These are phyloP conservation scores for Phytophthora pluvialis DNA, from an alignment of 352 stramenopile species.

Conservation along the genomic window DNA sequence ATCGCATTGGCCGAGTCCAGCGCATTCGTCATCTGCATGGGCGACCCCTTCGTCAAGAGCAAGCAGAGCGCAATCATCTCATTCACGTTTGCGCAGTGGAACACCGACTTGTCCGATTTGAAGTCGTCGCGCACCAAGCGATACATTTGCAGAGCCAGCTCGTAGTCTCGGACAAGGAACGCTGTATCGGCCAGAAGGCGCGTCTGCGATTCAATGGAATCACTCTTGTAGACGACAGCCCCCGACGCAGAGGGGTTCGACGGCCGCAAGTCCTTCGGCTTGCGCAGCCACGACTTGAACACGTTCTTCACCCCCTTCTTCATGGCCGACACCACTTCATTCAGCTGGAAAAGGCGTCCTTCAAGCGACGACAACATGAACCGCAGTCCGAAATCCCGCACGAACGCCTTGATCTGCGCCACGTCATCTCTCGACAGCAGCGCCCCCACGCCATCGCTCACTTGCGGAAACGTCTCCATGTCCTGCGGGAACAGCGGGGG, in stretches of 20 bases:
- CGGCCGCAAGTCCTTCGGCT: conserved; percentile 77
- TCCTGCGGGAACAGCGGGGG: conserved; percentile 50
- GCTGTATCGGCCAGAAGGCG: conserved; percentile 89
- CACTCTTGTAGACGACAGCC: conserved; percentile 67
- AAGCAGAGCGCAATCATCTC: conserved; percentile 90
- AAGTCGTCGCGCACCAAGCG: conserved; percentile 91
- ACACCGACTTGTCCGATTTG: conserved; percentile 88
- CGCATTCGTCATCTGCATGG: conserved; percentile 87
- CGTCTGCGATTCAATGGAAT: conserved; percentile 92
- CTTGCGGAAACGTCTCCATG: conserved; percentile 38
- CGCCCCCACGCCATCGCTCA: conserved; percentile 39
- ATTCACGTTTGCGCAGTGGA: conserved; percentile 85
- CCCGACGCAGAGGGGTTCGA: conserved; percentile 24
- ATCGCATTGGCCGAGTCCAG: conserved; percentile 68
- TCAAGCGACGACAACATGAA: conserved; percentile 88
- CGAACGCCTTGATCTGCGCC: conserved; percentile 64
- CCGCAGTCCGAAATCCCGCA: conserved; percentile 75
- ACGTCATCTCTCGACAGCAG: conserved; percentile 80
- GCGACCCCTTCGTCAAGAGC: conserved; percentile 77
- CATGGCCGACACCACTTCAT: conserved; percentile 89
- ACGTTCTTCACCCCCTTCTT: conserved; percentile 94
- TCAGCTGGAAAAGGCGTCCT: conserved; percentile 83
- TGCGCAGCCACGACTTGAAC: conserved; percentile 92
- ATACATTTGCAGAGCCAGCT: conserved; percentile 91
- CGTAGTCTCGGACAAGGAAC: conserved; percentile 91